These are phyloP conservation scores for Podaxis sp. DNA, from an alignment of 768 basidiomycete species.

Conservation along the genomic window DNA sequence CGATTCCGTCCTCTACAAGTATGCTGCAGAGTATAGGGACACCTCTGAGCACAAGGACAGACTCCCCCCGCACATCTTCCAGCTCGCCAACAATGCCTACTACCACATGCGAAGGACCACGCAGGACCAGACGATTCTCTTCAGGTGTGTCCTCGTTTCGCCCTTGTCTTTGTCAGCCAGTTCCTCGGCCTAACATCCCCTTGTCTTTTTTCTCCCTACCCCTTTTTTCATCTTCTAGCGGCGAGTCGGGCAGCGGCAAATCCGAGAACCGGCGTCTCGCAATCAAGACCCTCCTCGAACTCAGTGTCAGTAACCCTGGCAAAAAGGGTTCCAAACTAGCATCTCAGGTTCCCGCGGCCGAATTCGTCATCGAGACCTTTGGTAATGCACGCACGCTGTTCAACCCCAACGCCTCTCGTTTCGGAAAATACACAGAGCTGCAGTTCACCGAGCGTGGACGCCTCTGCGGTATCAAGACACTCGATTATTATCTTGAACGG, in stretches of 20 bases:
- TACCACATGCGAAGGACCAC: slow-evolving; percentile 94
- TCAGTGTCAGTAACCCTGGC: slow-evolving; percentile 83
- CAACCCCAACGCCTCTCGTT: slow-evolving; percentile 94
- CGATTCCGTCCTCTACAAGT: slow-evolving; percentile 82
- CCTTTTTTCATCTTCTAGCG: slow-evolving; percentile 43
- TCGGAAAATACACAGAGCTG: slow-evolving; percentile 97
- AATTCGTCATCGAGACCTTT: slow-evolving; percentile 94
- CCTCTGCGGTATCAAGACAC: slow-evolving; percentile 85
- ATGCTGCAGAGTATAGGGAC: slow-evolving; percentile 83
- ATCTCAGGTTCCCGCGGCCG: slow-evolving; percentile 83
- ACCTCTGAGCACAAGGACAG: slow-evolving; percentile 58
- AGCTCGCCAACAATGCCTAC: slow-evolving; percentile 87
- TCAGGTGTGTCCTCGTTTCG: slow-evolving; percentile 56
- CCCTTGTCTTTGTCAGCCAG: neutral
- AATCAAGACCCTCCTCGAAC: slow-evolving; percentile 89
- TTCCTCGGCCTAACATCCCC: slow-evolving; percentile 8
- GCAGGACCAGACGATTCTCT: slow-evolving; percentile 88
- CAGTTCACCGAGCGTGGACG: slow-evolving; percentile 94
- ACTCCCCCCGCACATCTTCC: slow-evolving; percentile 87
- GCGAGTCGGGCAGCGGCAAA: slow-evolving; percentile 92
- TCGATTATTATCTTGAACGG: slow-evolving; percentile 95
- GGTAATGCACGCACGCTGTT: slow-evolving; percentile 90
- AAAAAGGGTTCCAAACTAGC: slow-evolving; percentile 94
- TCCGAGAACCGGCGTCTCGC: slow-evolving; percentile 88
- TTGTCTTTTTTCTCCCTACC: neutral